Evolutionary conservation across 257 asterid genomes (phyloP).

Genomic region (Nicotiana otophora): DNA sequence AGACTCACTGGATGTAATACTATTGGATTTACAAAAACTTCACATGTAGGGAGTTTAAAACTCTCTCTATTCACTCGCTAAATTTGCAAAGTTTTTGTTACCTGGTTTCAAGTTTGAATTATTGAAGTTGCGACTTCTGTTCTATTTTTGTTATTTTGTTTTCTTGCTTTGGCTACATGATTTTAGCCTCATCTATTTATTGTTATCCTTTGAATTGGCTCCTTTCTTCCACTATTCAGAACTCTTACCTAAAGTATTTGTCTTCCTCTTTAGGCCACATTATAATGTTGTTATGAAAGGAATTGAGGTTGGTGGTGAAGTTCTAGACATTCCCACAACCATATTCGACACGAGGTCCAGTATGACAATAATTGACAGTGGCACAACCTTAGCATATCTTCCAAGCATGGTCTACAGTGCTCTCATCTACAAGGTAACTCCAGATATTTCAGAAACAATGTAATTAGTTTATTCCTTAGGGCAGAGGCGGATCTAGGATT

Average conservation of each 20-base stretch:
- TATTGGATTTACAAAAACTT: neutral
- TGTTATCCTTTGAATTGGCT: neutral
- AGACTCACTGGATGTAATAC: neutral
- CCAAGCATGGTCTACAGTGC: slow-evolving; percentile 56
- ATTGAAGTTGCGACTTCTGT: neutral
- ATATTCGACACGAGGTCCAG: slow-evolving; percentile 32
- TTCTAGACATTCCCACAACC: slow-evolving; percentile 52
- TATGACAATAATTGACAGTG: slow-evolving; percentile 84
- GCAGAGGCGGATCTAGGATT: too few relatives aligned
- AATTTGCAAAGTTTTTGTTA: neutral
- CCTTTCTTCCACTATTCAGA: neutral
- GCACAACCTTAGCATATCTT: slow-evolving; percentile 93
- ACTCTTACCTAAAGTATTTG: neutral
- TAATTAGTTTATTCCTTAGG: neutral
- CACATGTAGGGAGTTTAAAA: neutral
- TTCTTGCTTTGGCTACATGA: neutral
- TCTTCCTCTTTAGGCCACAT: slow-evolving; percentile 52
- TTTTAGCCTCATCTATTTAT: neutral
- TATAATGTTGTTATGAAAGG: slow-evolving; percentile 63
- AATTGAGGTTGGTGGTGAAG: slow-evolving; percentile 73
- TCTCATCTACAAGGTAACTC: slow-evolving; percentile 42
- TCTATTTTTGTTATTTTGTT: neutral
- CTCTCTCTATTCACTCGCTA: neutral
- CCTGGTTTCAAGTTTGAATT: neutral
- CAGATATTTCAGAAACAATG: slow-evolving; percentile 15